Conservation (phyloP, 23 red algal genomes). For the Pyropia yezoensis region DNA sequence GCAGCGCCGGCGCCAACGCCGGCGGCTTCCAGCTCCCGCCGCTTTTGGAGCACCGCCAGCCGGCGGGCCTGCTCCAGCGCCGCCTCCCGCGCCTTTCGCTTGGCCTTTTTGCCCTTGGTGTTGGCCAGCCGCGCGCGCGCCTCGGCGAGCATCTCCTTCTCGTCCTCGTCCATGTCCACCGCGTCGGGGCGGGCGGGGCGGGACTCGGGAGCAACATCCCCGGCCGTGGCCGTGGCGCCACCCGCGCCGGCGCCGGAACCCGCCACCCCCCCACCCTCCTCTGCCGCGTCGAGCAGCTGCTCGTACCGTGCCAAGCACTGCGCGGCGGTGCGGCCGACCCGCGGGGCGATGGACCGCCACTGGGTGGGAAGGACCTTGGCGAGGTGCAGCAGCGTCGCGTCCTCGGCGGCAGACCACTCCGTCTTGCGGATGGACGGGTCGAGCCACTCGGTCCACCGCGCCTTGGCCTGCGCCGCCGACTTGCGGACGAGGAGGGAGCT, state of each 20-base stretch:
- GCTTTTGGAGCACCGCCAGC: conserved; percentile 66
- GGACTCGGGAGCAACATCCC: conserved; percentile 46
- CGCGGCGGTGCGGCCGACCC: conserved; percentile 76
- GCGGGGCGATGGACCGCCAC: conserved; percentile 84
- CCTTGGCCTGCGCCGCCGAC: conserved; percentile 81
- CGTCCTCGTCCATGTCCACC: conserved; percentile 94
- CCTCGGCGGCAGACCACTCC: conserved; percentile 80
- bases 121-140: conserved; percentile 81
- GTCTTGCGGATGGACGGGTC: conserved; percentile 76
- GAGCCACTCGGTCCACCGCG: conserved; percentile 77
- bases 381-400: conserved; percentile 71
- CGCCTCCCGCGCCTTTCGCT: conserved; percentile 82
- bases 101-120: conserved; percentile 87
- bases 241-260: conserved; percentile 2
- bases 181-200: conserved; percentile 73
- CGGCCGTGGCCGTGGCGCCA: conserved; percentile 7
- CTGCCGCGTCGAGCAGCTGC: conserved; percentile 65
- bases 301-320: conserved; percentile 86
- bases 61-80: conserved; percentile 60
- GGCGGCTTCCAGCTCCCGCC: conserved; percentile 71
- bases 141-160: conserved; percentile 85
- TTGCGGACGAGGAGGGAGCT: conserved; percentile 68
- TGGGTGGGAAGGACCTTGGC: conserved; percentile 70
- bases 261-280: conserved; percentile 8
- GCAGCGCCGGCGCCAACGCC: conserved; percentile 30